A percentile compares a stretch with the other conserved stretches of the same genome.
These are phyloP conservation scores for Aeschynomene evenia DNA, from an alignment of 306 rosid genomes.

Conservation along the genomic window DNA sequence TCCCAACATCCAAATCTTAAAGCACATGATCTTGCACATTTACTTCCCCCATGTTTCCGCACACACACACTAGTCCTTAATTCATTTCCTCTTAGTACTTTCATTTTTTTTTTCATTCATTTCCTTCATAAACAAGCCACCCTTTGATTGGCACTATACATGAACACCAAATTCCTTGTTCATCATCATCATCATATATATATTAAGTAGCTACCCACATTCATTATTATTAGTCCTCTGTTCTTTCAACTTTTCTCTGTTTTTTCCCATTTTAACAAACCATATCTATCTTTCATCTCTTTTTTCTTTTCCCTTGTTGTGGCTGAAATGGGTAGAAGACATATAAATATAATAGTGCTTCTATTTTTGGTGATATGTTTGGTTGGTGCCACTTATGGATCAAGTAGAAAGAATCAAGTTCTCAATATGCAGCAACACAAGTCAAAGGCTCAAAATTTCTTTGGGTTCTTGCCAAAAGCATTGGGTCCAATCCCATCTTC, in stretches of 20 bases:
- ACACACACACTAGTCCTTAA: constrained; percentile 31
- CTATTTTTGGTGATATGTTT: constrained; percentile 36
- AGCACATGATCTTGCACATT: constrained; percentile 58
- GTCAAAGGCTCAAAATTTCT: constrained; percentile 39
- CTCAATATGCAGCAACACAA: constrained; percentile 48
- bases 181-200: no score
- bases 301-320: neutral
- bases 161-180: constrained; percentile 18
- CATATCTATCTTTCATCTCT: neutral
- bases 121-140: constrained; percentile 30
- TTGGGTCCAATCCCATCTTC: constrained; percentile 64
- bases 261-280: constrained; percentile 11
- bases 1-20: constrained; percentile 42
- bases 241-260: constrained; percentile 2
- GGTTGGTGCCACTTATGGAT: constrained; percentile 33
- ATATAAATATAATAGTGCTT: constrained; percentile 27
- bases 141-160: constrained; percentile 5
- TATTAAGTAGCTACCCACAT: neutral
- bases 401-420: constrained; percentile 41
- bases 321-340: constrained; percentile 44
- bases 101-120: constrained; percentile 28
- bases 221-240: constrained; percentile 25
- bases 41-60: constrained; percentile 43
- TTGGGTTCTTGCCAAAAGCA: constrained; percentile 66
- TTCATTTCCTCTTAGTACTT: constrained; percentile 23